A percentile compares a stretch with the other conserved stretches of the same genome.
phyloP scores from a whole-genome alignment of 2,329 filamentous ascomycete species.

The Pestalotiopsis fici region DNA sequence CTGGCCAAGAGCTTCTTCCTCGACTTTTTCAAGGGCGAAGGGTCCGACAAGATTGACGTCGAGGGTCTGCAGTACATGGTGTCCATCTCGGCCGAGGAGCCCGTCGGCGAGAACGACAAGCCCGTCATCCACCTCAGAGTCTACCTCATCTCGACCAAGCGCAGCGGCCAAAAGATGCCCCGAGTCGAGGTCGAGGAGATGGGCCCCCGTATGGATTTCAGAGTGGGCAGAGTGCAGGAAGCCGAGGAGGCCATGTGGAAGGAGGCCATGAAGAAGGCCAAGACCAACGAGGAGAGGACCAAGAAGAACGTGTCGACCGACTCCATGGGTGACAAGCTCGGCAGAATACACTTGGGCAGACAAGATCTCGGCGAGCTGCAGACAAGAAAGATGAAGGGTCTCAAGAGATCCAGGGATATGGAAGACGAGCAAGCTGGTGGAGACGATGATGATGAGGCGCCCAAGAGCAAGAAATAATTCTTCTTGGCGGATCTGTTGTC shows the following conservation, averaged over 20 bases:
- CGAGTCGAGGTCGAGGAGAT: constrained; percentile 94
- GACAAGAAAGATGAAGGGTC: constrained; percentile 98
- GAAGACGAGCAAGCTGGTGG: constrained; percentile 53
- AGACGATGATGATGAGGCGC: constrained; percentile 47
- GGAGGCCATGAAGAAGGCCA: constrained; percentile 86
- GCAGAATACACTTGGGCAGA: constrained; percentile 85
- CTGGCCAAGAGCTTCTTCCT: constrained; percentile 84
- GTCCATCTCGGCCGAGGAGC: constrained; percentile 75
- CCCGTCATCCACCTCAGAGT: constrained; percentile 69
- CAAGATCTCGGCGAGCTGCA: constrained; percentile 87
- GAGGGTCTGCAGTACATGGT: constrained; percentile 93
- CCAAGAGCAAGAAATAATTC: constrained; percentile 35
- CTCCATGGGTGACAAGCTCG: constrained; percentile 92
- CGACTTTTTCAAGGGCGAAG: constrained; percentile 88
- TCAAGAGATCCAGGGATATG: constrained; percentile 78
- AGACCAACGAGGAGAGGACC: constrained; percentile 70
- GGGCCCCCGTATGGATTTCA: constrained; percentile 80
- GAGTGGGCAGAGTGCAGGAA: constrained; percentile 75
- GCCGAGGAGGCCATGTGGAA: constrained; percentile 80
- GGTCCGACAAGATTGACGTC: constrained; percentile 82
- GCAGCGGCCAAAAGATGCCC: constrained; percentile 82
- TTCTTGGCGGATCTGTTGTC: not conserved
- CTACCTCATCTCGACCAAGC: constrained; percentile 85
- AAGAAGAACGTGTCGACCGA: constrained; percentile 98
- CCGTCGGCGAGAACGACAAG: constrained; percentile 45